Percentiles rank a stretch among this genome's conserved stretches.
phyloP scores from a whole-genome alignment of 2,329 filamentous ascomycete genomes.

The Cercospora nicotianae region DNA sequence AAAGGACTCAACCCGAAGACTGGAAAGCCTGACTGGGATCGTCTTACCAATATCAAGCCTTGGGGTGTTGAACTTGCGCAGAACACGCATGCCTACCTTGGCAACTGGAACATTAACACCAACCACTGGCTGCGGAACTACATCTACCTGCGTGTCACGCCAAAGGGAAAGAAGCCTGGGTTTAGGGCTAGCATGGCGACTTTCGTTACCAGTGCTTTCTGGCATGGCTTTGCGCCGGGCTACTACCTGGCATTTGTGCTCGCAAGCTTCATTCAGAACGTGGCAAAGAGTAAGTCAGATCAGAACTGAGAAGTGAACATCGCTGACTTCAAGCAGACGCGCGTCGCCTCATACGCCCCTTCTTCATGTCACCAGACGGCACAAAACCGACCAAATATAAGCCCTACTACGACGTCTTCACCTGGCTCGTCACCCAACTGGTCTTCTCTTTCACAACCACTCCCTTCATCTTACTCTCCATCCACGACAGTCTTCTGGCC shows the following conservation, averaged over 20 bases:
- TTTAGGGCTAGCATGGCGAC: constrained; percentile 93
- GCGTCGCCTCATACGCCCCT: constrained; percentile 83
- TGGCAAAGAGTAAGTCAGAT: constrained; percentile 76
- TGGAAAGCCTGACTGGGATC: constrained; percentile 84
- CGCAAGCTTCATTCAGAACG: constrained; percentile 87
- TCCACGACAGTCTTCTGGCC: constrained; percentile 68
- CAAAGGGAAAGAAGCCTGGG: constrained; percentile 91
- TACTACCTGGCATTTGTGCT: constrained; percentile 92
- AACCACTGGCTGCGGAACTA: constrained; percentile 97
- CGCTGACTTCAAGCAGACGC: constrained; percentile 60
- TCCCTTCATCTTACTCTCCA: constrained; percentile 80
- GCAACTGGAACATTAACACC: constrained; percentile 97
- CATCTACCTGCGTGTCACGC: constrained; percentile 91
- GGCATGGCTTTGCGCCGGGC: constrained; percentile 97
- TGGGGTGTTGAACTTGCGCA: constrained; percentile 85
- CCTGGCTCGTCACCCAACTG: constrained; percentile 74
- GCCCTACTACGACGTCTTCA: constrained; percentile 79
- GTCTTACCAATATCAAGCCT: constrained; percentile 85
- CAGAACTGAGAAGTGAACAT: neutral
- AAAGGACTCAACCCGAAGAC: constrained; percentile 85
- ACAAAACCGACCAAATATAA: constrained; percentile 69
- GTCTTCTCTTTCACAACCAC: constrained; percentile 78
- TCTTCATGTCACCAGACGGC: constrained; percentile 82
- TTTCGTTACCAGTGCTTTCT: constrained; percentile 90
- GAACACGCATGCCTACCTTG: constrained; percentile 89